phyloP scores from a whole-genome alignment of 2,329 filamentous ascomycete species.

The Ascochyta rabiei region DNA sequence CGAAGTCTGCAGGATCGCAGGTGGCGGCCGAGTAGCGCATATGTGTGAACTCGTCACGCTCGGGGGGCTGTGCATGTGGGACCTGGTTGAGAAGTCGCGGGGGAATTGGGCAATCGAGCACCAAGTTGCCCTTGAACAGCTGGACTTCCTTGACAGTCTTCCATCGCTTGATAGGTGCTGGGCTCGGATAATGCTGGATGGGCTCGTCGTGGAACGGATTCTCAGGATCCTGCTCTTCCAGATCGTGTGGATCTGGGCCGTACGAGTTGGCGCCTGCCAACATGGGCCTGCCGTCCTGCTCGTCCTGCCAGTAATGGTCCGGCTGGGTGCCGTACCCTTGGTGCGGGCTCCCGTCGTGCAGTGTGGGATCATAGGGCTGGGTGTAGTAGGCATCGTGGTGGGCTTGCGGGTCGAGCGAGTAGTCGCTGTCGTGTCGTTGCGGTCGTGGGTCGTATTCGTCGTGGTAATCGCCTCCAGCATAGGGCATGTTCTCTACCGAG shows the following conservation, averaged over 20 bases:
- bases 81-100: constrained; percentile 86
- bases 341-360: constrained; percentile 64
- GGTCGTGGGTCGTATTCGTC: constrained; percentile 56
- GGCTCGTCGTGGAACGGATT: constrained; percentile 50
- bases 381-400: constrained; percentile 90
- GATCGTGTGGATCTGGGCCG: constrained; percentile 63
- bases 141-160: constrained; percentile 99
- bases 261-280: constrained; percentile 67
- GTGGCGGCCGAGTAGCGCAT: constrained; percentile 95
- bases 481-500: constrained; percentile 73
- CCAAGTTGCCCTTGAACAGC: constrained; percentile 93
- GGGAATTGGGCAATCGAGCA: constrained; percentile 94
- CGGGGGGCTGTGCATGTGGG: constrained; percentile 76
- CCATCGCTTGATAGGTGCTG: constrained; percentile 78
- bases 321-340: constrained; percentile 55
- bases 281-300: constrained; percentile 78
- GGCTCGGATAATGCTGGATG: constrained; percentile 57
- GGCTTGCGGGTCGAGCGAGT: constrained; percentile 78
- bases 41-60: constrained; percentile 85
- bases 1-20: constrained; percentile 89
- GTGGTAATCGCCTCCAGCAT: constrained; percentile 67
- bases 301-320: constrained; percentile 67
- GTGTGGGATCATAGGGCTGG: constrained; percentile 76
- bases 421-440: constrained; percentile 64
- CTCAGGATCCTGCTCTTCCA: constrained; percentile 50